Evolutionary conservation across 352 stramenopile species (phyloP).

Genomic region (Pythium oligandrum): DNA sequence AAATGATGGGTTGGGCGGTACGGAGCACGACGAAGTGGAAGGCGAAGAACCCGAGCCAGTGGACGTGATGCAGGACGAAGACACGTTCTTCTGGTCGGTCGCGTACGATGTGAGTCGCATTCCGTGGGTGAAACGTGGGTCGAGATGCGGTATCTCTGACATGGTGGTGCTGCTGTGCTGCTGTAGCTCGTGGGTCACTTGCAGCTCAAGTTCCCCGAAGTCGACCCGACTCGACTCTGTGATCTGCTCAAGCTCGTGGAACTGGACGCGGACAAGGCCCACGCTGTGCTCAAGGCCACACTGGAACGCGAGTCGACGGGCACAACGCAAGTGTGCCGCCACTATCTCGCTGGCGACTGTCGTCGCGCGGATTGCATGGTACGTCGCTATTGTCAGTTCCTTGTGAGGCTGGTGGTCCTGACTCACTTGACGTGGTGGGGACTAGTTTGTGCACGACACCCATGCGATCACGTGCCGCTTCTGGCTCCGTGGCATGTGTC

Average conservation of each 20-base stretch:
- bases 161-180: constrained; percentile 1
- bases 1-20: too few species aligned
- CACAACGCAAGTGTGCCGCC: constrained; percentile 70
- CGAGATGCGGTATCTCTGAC: neutral
- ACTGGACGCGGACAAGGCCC: constrained; percentile 68
- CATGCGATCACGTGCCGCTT: constrained; percentile 81
- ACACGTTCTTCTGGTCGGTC: constrained; percentile 85
- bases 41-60: constrained; percentile 11
- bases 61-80: constrained; percentile 56
- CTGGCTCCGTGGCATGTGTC: constrained; percentile 74
- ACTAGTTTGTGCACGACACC: constrained; percentile 82
- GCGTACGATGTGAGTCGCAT: constrained; percentile 58
- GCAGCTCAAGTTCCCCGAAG: constrained; percentile 79
- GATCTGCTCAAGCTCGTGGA: constrained; percentile 71
- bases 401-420: constrained; percentile 11
- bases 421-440: neutral
- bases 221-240: constrained; percentile 66
- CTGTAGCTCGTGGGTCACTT: constrained; percentile 69
- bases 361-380: constrained; percentile 85
- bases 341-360: constrained; percentile 79
- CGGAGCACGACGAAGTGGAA: constrained; percentile 6
- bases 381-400: neutral
- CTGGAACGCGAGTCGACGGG: constrained; percentile 69
- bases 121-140: constrained; percentile 9
- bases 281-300: constrained; percentile 70